Base-by-base conservation (phyloP, 805 yeast genomes). In the Candida ipomoeae region DNA sequence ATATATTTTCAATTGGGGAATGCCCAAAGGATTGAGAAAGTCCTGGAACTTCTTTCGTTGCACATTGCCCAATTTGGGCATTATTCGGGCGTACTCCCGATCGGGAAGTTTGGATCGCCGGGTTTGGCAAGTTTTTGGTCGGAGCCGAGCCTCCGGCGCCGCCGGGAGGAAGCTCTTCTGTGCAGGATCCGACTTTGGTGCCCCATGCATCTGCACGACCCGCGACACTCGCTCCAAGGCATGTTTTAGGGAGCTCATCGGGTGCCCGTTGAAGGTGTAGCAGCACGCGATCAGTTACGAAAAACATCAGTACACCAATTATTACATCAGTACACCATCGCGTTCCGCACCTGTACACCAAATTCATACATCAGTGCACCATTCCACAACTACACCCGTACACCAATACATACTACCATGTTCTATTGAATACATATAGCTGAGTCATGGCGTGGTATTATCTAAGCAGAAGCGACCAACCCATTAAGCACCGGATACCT, bases 161-260 rank as follows among this genome's bases (percentile, higher is more conserved):
- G 36, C 37, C 20, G 23, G 7, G 21, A 13, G 15, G 26, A 15
- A 35, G 23, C 46, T 44, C 20, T 15, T 17, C 34, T 44, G 46
- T 20, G 10, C 40, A 13, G 20, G 39, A 23, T 14, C 6, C 20
- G 20, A 14, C 14, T 2, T 11, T 2, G 11, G 46, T 10, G 46
- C 46, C 33, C 57, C 20, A 32, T n/a, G 8, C 32, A 5, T 62
- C 40, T 67, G 67, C 10, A 62, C 66, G 34, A 66, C 64, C 21
- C 69, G 63, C n/a, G 67, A 64, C 26, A 69, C 63, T 34, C 73
- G 59, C 34, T 62, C 59, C 50, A 70, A 66, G 33, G 74, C 69
- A 38, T 66, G 71, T 47, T 65, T 59, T 14, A 70, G 60, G 11
- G 67, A 58, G 52, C 62, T 62, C 73, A 69, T 68, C 26, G 34